These are phyloP conservation scores for Olyra latifolia DNA, from an alignment of 176 grass and related monocot species.

Conservation along the genomic window DNA sequence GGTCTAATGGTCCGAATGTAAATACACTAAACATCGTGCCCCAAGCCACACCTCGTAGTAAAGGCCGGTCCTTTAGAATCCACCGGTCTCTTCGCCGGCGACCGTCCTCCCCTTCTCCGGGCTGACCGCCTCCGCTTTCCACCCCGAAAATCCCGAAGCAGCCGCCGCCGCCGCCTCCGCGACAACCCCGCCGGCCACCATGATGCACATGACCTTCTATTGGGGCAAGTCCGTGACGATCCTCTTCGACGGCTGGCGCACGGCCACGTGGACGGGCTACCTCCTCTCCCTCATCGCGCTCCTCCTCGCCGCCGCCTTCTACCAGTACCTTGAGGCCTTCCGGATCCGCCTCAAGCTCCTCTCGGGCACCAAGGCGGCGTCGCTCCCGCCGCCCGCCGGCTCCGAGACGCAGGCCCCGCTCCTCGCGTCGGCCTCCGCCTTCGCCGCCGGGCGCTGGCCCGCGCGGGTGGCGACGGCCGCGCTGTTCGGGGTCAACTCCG, in stretches of 20 bases:
- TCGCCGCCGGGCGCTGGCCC: background rate
- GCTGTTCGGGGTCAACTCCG: constrained; percentile 88
- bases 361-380: constrained; percentile 31
- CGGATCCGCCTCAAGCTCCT: constrained; percentile 72
- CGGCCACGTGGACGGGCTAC: constrained; percentile 67
- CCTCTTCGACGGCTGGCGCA: constrained; percentile 89
- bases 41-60: background rate
- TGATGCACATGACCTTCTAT: constrained; percentile 99
- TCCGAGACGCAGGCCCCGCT: constrained; percentile 45
- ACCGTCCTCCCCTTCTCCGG: background rate
- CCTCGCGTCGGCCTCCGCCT: constrained; percentile 17
- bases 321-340: constrained; percentile 94
- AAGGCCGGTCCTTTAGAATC: constrained; percentile 36
- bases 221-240: constrained; percentile 84
- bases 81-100: constrained; percentile 41
- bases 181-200: constrained; percentile 14
- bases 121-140: background rate
- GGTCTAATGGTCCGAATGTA: constrained; percentile 23
- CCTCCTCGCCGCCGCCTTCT: constrained; percentile 77
- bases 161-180: background rate
- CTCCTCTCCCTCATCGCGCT: constrained; percentile 75
- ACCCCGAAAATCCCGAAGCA: background rate
- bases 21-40: constrained; percentile 15
- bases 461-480: constrained; percentile 46
- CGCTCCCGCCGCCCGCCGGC: constrained; percentile 37